These are phyloP conservation scores for Phaffomyces thermotolerans DNA, from an alignment of 805 yeast genomes.

Conservation along the genomic window DNA sequence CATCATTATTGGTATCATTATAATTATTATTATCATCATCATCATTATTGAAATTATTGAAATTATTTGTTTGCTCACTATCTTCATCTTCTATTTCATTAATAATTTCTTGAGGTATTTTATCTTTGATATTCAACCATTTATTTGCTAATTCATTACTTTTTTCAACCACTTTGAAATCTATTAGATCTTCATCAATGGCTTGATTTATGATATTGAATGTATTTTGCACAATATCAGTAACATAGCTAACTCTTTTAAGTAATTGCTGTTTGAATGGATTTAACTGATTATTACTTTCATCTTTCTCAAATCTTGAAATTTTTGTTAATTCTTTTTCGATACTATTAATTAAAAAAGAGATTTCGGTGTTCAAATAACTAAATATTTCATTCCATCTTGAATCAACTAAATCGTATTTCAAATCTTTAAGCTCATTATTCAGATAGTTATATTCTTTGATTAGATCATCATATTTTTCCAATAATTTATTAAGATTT, in stretches of 20 bases:
- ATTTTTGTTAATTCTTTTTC: conserved; percentile 23
- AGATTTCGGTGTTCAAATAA: conserved; percentile 37
- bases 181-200: conserved; percentile 34
- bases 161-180: conserved; percentile 27
- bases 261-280: conserved; percentile 22
- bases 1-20: not conserved
- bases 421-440: conserved; percentile 34
- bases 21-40: conserved; percentile 6
- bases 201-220: conserved; percentile 32
- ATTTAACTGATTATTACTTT: conserved; percentile 3
- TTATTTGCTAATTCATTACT: conserved; percentile 30
- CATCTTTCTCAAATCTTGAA: conserved; percentile 16
- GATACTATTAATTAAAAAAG: conserved; percentile 21
- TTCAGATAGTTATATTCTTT: conserved; percentile 36
- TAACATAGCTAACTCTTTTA: conserved; percentile 29
- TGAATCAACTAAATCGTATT: conserved; percentile 39
- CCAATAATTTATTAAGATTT: conserved; percentile 26
- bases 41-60: conserved; percentile 1
- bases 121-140: conserved; percentile 24
- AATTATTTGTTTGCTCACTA: not conserved
- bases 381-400: conserved; percentile 51
- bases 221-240: conserved; percentile 33
- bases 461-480: conserved; percentile 33
- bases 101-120: conserved; percentile 19
- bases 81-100: conserved; percentile 10